Base-by-base conservation (phyloP, 768 basidiomycete species). In the Phylloporus sp. region DNA sequence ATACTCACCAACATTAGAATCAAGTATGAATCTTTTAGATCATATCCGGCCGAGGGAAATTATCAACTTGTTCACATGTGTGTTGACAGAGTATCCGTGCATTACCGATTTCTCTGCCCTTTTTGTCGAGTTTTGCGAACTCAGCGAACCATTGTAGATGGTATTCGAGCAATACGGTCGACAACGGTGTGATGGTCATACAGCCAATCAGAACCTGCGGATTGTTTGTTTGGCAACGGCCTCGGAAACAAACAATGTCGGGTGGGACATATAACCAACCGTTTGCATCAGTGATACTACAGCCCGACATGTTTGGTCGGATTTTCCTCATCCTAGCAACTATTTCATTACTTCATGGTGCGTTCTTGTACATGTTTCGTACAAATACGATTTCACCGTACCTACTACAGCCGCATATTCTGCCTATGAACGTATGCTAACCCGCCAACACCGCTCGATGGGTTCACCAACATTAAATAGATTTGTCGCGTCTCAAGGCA, bases 401-500 rank as follows among this genome's bases (percentile, higher is more conserved):
- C 22, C 44, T 18, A n/a, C n/a, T n/a, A 33, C 50, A 90, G 88
- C 86, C 36, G 84, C 86, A 17, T 90, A 80, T 63, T 89, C 89
- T 15, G 79, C 83, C 3, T 90, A 88, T 63, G 86, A 90, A 71
- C 79, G 88, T 83, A 44, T 60, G 84, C 71, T 23, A 18, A 26
- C 9, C 32, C 20, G 10, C 24, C 36, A 58, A 77, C 69, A 47
- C 17, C 6, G 14, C 6, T 26, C 2, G 6, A 14, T 44, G 24
- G 5, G 17, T 37, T 26, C 47, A 45, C 43, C 37, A 34, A 46
- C 20, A n/a, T 42, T 39, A 26, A 44, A 18, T 48, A 91, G 89
- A 91, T 62, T 66, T 88, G 40, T 86, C 87, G 11, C 80, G 80
- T 52, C 60, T 88, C 54, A 91, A 90, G 58, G 84, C 85, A 14